A percentile compares a stretch with the other conserved stretches of the same genome.
Evolutionary conservation across 2,329 filamentous ascomycete genomes (phyloP).

Genomic region (Fusarium sp.): DNA sequence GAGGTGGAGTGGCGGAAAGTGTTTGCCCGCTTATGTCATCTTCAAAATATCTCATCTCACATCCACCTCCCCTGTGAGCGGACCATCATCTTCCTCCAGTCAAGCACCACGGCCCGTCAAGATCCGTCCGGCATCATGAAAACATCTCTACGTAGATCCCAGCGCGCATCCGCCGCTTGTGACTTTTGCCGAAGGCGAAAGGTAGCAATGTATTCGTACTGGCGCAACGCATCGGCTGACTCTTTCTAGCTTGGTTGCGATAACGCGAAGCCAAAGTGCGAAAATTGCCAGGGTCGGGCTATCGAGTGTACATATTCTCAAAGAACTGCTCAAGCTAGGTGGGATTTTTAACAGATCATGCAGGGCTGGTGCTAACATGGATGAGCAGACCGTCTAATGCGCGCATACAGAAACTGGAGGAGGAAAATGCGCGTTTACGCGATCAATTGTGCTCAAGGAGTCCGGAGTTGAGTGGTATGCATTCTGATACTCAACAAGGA

Average conservation of each 20-base stretch:
- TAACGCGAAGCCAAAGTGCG: conserved; percentile 30
- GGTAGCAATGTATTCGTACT: neutral
- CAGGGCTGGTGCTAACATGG: rapidly evolving
- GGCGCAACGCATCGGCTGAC: rapidly evolving
- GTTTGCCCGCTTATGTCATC: conserved; percentile 4
- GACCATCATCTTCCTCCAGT: neutral
- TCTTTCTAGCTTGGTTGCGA: conserved; percentile 25
- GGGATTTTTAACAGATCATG: too few species aligned
- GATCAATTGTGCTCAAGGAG: conserved; percentile 40
- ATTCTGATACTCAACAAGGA: neutral
- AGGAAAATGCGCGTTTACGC: conserved; percentile 49
- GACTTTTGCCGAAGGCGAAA: conserved; percentile 38
- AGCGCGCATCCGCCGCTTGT: conserved; percentile 17
- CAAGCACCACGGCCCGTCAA: neutral
- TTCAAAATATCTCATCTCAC: neutral
- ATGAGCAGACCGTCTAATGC: conserved; percentile 36
- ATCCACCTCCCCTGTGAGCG: neutral
- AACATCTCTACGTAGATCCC: neutral
- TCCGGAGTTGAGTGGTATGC: rapidly evolving
- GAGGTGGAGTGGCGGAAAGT: neutral
- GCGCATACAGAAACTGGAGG: conserved; percentile 45
- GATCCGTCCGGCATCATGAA: neutral
- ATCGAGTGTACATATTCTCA: conserved; percentile 24
- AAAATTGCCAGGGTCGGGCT: conserved; percentile 16
- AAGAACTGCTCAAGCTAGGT: conserved; percentile 18